These are phyloP conservation scores for Xylaria sp. DNA, from an alignment of 495 filamentous ascomycete genomes.

Conservation along the genomic window DNA sequence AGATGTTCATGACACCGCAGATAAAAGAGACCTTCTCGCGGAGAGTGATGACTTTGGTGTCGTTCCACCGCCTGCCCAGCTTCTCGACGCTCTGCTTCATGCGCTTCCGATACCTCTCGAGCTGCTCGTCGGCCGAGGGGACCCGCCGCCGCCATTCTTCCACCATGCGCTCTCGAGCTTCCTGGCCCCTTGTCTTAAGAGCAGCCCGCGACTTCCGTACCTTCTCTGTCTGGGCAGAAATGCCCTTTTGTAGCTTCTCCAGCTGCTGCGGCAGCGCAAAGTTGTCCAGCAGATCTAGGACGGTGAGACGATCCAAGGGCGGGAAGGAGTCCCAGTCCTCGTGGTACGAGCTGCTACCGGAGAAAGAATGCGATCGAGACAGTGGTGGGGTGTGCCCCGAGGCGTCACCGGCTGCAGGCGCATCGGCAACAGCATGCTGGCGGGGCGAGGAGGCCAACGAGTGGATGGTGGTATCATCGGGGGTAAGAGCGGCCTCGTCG, in stretches of 20 bases:
- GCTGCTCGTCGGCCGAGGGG: slow-evolving; percentile 87
- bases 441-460: slow-evolving; percentile 48
- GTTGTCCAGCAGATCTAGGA: slow-evolving; percentile 94
- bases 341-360: slow-evolving; percentile 76
- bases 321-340: slow-evolving; percentile 89
- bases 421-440: slow-evolving; percentile 49
- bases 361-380: slow-evolving; percentile 78
- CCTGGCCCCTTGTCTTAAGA: slow-evolving; percentile 56
- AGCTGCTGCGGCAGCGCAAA: slow-evolving; percentile 86
- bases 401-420: slow-evolving; percentile 52
- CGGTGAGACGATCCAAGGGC: slow-evolving; percentile 87
- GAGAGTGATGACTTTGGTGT: slow-evolving; percentile 82
- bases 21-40: slow-evolving; percentile 97
- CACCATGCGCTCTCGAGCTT: slow-evolving; percentile 74
- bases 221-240: slow-evolving; percentile 82
- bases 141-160: slow-evolving; percentile 86
- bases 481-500: slow-evolving; percentile 51
- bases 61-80: slow-evolving; percentile 83
- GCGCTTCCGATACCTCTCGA: slow-evolving; percentile 85
- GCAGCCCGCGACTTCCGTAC: slow-evolving; percentile 83
- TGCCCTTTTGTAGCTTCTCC: slow-evolving; percentile 81
- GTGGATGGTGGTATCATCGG: slow-evolving; percentile 48
- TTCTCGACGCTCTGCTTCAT: slow-evolving; percentile 90
- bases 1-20: slow-evolving; percentile 93
- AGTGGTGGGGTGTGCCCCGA: slow-evolving; percentile 59